phyloP scores from a whole-genome alignment of 345 rosid species.

The Salix udensis region DNA sequence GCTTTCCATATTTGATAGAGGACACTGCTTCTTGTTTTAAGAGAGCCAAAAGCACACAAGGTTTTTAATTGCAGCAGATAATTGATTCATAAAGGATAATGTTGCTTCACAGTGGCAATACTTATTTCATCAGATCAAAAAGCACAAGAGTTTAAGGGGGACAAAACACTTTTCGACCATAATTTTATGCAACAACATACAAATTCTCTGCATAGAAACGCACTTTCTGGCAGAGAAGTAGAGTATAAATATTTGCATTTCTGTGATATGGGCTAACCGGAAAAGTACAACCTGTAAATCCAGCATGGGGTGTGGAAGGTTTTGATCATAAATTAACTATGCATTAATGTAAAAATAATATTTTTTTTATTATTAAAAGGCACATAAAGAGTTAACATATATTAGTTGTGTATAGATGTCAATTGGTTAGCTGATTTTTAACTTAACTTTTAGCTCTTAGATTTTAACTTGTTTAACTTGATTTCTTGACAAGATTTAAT shows the following conservation, averaged over 20 bases:
- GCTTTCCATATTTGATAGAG: neutral
- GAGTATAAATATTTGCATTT: too few species aligned
- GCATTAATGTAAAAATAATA: too few species aligned
- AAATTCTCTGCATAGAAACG: neutral
- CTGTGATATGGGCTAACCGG: too few species aligned
- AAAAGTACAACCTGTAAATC: too few species aligned
- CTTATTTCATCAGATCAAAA: slow-evolving; percentile 4
- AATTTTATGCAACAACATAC: neutral
- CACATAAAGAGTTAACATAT: too few species aligned
- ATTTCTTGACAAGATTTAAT: too few species aligned
- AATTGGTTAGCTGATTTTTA: neutral
- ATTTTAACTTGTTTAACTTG: neutral
- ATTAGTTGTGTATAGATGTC: too few species aligned
- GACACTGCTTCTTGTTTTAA: neutral
- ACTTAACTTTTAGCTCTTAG: neutral
- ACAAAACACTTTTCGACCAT: neutral
- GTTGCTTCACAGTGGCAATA: neutral
- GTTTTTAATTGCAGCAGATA: slow-evolving; percentile 8
- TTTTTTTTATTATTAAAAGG: too few species aligned
- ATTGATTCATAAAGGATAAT: slow-evolving; percentile 6
- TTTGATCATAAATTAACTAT: too few species aligned
- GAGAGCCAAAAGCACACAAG: slow-evolving; percentile 3
- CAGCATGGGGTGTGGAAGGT: too few species aligned
- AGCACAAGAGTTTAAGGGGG: neutral
- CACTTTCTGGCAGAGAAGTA: neutral